phyloP scores from a whole-genome alignment of 306 rosid species.

The Medicago arabica region DNA sequence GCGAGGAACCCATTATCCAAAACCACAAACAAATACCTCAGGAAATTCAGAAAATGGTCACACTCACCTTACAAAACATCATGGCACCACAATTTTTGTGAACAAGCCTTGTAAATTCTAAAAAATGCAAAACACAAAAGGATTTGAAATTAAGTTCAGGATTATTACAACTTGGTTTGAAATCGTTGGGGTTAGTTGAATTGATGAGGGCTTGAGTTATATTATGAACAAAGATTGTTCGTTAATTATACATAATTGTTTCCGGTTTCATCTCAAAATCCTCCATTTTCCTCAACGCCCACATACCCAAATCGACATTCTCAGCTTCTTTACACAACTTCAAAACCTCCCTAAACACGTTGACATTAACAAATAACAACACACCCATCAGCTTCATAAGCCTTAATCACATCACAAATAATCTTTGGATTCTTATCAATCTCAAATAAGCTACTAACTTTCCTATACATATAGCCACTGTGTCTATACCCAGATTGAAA shows the following conservation, averaged over 20 bases:
- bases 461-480: constrained; percentile 60
- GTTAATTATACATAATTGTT: constrained; percentile 65
- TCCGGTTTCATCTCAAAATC: constrained; percentile 9
- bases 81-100: constrained; percentile 69
- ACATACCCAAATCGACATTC: constrained; percentile 68
- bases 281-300: constrained; percentile 66
- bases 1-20: constrained; percentile 57
- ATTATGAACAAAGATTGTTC: no score
- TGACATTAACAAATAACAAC: constrained; percentile 59
- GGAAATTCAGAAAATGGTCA: constrained; percentile 79
- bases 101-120: constrained; percentile 65
- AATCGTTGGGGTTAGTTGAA: no score
- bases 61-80: constrained; percentile 70
- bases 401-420: constrained; percentile 62
- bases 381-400: constrained; percentile 67
- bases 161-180: no score
- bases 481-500: constrained; percentile 79
- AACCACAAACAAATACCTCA: constrained; percentile 64
- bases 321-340: constrained; percentile 75
- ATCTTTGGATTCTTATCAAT: constrained; percentile 55
- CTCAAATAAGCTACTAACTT: constrained; percentile 63
- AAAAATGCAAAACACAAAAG: constrained; percentile 45
- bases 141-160: no score
- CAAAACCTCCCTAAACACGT: constrained; percentile 67
- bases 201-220: no score